Conservation (phyloP, 768 basidiomycete genomes). For the Lactifluus hygrophoroides region DNA sequence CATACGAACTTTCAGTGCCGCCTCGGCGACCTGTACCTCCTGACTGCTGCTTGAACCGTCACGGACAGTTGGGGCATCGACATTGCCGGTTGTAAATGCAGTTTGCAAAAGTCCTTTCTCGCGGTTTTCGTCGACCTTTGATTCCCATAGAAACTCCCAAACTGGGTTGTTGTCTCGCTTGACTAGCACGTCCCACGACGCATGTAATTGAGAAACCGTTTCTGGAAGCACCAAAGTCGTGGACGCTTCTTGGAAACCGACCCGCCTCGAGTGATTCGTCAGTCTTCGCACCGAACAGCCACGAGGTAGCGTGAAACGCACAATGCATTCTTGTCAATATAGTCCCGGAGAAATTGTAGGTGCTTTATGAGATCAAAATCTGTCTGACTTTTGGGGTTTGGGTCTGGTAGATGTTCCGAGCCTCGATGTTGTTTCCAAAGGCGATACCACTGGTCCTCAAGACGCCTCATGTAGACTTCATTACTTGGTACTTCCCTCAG, state of each 20-base stretch:
- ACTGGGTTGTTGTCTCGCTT: constrained; percentile 33
- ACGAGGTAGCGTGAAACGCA: constrained; percentile 35
- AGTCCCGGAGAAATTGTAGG: constrained; percentile 66
- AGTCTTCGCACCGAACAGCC: not conserved
- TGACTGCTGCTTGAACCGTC: constrained; percentile 28
- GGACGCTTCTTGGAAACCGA: constrained; percentile 46
- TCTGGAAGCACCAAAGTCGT: constrained; percentile 32
- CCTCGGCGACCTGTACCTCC: constrained; percentile 48
- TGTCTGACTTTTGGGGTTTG: constrained; percentile 52
- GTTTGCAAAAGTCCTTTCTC: constrained; percentile 58
- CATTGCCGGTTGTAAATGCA: constrained; percentile 40
- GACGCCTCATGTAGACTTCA: constrained; percentile 64
- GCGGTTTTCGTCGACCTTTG: constrained; percentile 61
- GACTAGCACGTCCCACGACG: constrained; percentile 45
- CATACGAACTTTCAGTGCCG: constrained; percentile 54
- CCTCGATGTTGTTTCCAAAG: constrained; percentile 69
- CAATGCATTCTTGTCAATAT: constrained; percentile 84
- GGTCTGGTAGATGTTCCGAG: constrained; percentile 59
- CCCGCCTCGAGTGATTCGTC: constrained; percentile 37
- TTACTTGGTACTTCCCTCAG: constrained; percentile 55
- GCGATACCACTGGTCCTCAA: constrained; percentile 76
- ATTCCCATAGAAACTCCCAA: constrained; percentile 74
- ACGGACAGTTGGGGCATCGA: constrained; percentile 30
- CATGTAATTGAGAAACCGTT: constrained; percentile 36
- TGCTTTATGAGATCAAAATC: constrained; percentile 81